Base-by-base conservation (phyloP, 2,329 filamentous ascomycete species). In the Cordyceps javanica region DNA sequence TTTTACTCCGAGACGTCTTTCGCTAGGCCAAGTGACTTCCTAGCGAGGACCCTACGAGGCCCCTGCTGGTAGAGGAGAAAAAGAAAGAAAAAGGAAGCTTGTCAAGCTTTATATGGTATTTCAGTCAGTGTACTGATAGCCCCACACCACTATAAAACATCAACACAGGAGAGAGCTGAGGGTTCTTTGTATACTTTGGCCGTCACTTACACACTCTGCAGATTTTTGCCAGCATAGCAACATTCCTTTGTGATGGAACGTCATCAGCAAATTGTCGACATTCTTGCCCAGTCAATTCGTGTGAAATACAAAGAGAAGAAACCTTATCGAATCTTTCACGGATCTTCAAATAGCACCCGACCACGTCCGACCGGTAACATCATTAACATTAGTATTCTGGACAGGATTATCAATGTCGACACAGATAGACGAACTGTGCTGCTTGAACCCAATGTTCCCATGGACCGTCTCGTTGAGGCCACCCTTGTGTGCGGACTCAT, bases 161-260 rank as follows among this genome's bases (percentile, higher is more conserved):
- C n/a, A n/a, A n/a, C n/a, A n/a, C n/a, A n/a, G n/a, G n/a, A n/a
- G n/a, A n/a, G n/a, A n/a, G n/a, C n/a, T n/a, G n/a, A n/a, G n/a
- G n/a, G n/a, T n/a, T n/a, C n/a, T n/a, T n/a, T n/a, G n/a, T n/a
- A n/a, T n/a, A n/a, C n/a, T n/a, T n/a, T n/a, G n/a, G n/a, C n/a
- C n/a, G n/a, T n/a, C n/a, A n/a, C n/a, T n/a, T n/a, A n/a, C n/a
- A n/a, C n/a, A n/a, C n/a, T n/a, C 91, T 0, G 91, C 93, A 97
- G 81, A 67, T 94, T 96, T 60, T 96, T 87, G 83, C 92, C 30
- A 32, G 91, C 23, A 97, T 75, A 1, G 89, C 88, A 38, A 16
- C 36, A 13, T 5, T 16, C 36, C 5, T n/a, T 19, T n/a, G 28
- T 19, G 1, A 45, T 45, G 42, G 25, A 45, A 3, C 42, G 23